These are phyloP conservation scores for Aquanectria penicillioides DNA, from an alignment of 2,329 filamentous ascomycete species.

Conservation along the genomic window DNA sequence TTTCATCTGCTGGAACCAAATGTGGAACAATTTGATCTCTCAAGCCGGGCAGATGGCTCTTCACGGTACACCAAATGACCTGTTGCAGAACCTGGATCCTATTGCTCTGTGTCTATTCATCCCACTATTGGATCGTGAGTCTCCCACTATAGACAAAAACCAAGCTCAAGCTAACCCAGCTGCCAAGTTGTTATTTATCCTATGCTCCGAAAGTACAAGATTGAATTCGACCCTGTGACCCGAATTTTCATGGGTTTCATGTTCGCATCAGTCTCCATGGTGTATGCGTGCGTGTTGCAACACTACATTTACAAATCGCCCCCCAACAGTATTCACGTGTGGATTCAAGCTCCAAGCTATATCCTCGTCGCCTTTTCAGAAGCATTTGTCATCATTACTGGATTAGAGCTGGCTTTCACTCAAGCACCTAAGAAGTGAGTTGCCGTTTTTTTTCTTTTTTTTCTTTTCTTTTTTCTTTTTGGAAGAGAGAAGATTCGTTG, in stretches of 20 bases:
- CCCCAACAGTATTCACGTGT: slow-evolving; percentile 23
- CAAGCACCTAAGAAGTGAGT: slow-evolving; percentile 25
- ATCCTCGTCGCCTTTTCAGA: slow-evolving; percentile 22
- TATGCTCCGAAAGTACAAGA: slow-evolving; percentile 30
- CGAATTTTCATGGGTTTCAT: slow-evolving; percentile 37
- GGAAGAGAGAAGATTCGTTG: no score
- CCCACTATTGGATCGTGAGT: slow-evolving; percentile 40
- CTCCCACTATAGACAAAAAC: not conserved
- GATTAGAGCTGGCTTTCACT: slow-evolving; percentile 20
- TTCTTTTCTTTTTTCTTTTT: no score
- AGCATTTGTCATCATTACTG: slow-evolving; percentile 25
- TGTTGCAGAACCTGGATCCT: slow-evolving; percentile 42
- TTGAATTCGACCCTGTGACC: slow-evolving; percentile 33
- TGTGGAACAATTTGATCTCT: slow-evolving; percentile 47
- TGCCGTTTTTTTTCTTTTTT: no score
- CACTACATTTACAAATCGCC: slow-evolving; percentile 34
- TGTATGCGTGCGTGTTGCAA: slow-evolving; percentile 33
- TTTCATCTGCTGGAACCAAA: slow-evolving; percentile 37
- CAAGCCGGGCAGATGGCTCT: slow-evolving; percentile 38
- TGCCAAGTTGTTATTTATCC: slow-evolving; percentile 31
- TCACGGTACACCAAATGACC: slow-evolving; percentile 40
- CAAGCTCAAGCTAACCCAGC: not conserved
- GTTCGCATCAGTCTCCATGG: slow-evolving; percentile 37
- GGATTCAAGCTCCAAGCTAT: slow-evolving; percentile 22
- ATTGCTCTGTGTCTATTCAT: slow-evolving; percentile 42